These are phyloP conservation scores for Yamadazyma conglobata DNA, from an alignment of 1,139 yeast species.

Conservation along the genomic window DNA sequence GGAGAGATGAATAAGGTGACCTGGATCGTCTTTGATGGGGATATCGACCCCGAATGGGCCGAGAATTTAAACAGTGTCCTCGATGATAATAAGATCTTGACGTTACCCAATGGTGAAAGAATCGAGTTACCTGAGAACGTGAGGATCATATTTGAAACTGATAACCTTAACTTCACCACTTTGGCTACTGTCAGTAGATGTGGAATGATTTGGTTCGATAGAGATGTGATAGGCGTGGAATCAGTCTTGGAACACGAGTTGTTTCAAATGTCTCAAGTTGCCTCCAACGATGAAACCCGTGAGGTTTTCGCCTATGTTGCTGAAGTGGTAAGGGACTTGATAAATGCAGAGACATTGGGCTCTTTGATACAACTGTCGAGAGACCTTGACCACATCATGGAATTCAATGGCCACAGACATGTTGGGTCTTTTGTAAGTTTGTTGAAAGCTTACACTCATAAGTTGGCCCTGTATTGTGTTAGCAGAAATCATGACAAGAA, in stretches of 20 bases:
- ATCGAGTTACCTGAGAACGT: conserved; percentile 63
- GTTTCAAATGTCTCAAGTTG: too few relatives aligned
- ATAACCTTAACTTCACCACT: conserved; percentile 62
- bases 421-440: conserved; percentile 34
- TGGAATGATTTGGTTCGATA: conserved; percentile 78
- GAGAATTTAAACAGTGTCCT: conserved; percentile 87
- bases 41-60: conserved; percentile 92
- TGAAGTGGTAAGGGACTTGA: too few relatives aligned
- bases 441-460: conserved; percentile 24
- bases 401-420: conserved; percentile 35
- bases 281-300: too few relatives aligned
- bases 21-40: conserved; percentile 92
- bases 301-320: background rate
- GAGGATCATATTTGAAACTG: conserved; percentile 74
- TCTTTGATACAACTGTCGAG: too few relatives aligned
- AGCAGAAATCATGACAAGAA: conserved; percentile 6
- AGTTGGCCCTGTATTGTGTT: conserved; percentile 13
- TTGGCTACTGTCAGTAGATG: conserved; percentile 93
- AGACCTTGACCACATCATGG: conserved; percentile 52
- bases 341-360: too few relatives aligned
- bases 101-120: conserved; percentile 90
- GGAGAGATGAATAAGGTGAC: conserved; percentile 56
- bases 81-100: conserved; percentile 79
- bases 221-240: conserved; percentile 13
- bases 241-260: conserved; percentile 17